phyloP scores from a whole-genome alignment of 163 green algal species.

The Picocystis sp. region DNA sequence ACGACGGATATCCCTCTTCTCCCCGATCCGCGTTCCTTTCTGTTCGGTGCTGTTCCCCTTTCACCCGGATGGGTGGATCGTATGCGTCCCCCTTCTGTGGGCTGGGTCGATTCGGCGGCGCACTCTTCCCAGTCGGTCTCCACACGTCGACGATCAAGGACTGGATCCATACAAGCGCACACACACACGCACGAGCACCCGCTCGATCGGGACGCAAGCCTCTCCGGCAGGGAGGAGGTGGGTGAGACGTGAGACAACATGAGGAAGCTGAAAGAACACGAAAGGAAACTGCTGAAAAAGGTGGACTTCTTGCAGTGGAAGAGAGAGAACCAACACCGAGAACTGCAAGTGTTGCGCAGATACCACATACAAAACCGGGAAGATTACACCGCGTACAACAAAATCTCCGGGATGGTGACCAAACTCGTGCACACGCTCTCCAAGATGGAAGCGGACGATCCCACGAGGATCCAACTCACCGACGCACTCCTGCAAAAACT shows the following conservation, averaged over 20 bases:
- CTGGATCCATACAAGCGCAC: too few relatives aligned
- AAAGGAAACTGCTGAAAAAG: slow-evolving; percentile 96
- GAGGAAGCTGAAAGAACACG: slow-evolving; percentile 86
- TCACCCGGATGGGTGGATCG: too few relatives aligned
- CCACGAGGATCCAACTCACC: slow-evolving; percentile 77
- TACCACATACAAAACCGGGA: slow-evolving; percentile 95
- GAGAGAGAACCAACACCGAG: slow-evolving; percentile 58
- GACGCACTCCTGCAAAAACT: slow-evolving; percentile 91
- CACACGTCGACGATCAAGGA: too few relatives aligned
- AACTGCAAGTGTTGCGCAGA: slow-evolving; percentile 72
- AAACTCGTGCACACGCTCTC: slow-evolving; percentile 62
- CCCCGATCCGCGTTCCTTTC: too few relatives aligned
- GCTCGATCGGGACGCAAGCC: too few relatives aligned
- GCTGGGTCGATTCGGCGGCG: too few relatives aligned
- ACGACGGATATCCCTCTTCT: too few relatives aligned
- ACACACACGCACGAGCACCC: too few relatives aligned
- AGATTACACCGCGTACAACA: slow-evolving; percentile 98
- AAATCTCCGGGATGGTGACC: slow-evolving; percentile 76
- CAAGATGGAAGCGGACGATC: slow-evolving; percentile 66
- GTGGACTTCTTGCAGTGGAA: slow-evolving; percentile 97
- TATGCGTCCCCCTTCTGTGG: too few relatives aligned
- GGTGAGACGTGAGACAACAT: slow-evolving; percentile 26
- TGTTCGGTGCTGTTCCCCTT: too few relatives aligned
- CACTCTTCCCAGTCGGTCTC: too few relatives aligned
- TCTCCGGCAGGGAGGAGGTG: too few relatives aligned